Percentiles rank a stretch among this genome's conserved stretches.
Conservation (phyloP, 2,329 filamentous ascomycete species). For the Alternaria incomplexa region DNA sequence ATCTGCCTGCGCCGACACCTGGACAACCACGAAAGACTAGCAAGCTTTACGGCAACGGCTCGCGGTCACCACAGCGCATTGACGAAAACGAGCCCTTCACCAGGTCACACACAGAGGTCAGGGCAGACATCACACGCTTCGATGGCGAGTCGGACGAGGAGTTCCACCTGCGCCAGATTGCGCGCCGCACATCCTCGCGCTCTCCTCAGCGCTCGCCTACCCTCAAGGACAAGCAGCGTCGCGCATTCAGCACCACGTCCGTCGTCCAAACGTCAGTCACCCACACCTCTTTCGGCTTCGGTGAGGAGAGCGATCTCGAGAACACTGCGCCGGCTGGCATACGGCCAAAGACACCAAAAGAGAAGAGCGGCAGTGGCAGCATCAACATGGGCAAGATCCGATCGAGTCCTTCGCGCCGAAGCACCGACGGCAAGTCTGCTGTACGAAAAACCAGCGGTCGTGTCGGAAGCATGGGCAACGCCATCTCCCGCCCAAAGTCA, state of each 20-base stretch:
- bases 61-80: constrained; percentile 42
- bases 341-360: constrained; percentile 54
- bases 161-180: constrained; percentile 69
- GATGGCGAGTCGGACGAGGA: constrained; percentile 80
- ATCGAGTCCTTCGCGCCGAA: constrained; percentile 53
- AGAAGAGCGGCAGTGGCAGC: constrained; percentile 50
- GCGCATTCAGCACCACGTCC: constrained; percentile 75
- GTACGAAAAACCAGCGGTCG: constrained; percentile 60
- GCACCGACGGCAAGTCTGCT: constrained; percentile 55
- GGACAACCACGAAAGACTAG: constrained; percentile 92
- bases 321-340: constrained; percentile 47
- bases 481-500: constrained; percentile 37
- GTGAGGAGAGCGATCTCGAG: constrained; percentile 56
- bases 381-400: constrained; percentile 55
- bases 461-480: constrained; percentile 54
- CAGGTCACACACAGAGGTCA: constrained; percentile 64
- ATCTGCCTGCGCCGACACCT: constrained; percentile 91
- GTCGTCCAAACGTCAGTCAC: constrained; percentile 51
- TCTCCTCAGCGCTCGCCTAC: constrained; percentile 66
- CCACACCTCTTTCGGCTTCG: constrained; percentile 41
- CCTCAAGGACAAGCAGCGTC: constrained; percentile 66
- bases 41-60: constrained; percentile 70
- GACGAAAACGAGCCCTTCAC: constrained; percentile 59
- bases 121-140: constrained; percentile 64
- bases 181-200: constrained; percentile 67